Conservation (phyloP, 2,329 filamentous ascomycete genomes). For the Exophiala bonariae region DNA sequence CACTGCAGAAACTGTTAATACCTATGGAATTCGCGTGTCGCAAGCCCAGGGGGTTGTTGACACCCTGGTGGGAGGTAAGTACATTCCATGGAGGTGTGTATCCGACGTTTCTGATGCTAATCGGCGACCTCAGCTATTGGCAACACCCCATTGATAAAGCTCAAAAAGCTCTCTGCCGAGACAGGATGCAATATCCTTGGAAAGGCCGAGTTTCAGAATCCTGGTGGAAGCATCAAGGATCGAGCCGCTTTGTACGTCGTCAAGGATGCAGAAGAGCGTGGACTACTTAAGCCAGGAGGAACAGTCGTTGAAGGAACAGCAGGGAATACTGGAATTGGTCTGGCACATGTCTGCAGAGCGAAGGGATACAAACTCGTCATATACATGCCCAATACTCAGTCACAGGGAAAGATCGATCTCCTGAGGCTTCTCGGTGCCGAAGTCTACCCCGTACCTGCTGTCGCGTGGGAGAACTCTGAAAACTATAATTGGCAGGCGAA, state of each 20-base stretch:
- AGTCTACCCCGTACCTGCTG: conserved; percentile 92
- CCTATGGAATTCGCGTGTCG: conserved; percentile 71
- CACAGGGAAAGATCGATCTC: conserved; percentile 95
- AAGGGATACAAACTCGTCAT: conserved; percentile 94
- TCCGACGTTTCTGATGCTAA: not conserved
- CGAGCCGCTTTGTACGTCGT: conserved; percentile 93
- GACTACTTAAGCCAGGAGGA: conserved; percentile 78
- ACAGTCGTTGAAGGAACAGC: conserved; percentile 97
- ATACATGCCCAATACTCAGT: conserved; percentile 99
- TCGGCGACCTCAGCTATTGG: conserved; percentile 72
- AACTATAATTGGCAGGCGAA: conserved; percentile 98
- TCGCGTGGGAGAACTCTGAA: conserved; percentile 88
- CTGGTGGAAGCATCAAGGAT: conserved; percentile 94
- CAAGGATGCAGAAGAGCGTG: conserved; percentile 85
- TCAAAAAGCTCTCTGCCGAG: conserved; percentile 83
- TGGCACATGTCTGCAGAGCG: conserved; percentile 91
- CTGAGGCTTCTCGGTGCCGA: conserved; percentile 88
- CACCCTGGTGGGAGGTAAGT: conserved; percentile 76
- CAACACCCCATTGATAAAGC: conserved; percentile 89
- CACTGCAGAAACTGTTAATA: conserved; percentile 35
- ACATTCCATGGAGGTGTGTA: not conserved
- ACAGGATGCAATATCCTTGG: conserved; percentile 93
- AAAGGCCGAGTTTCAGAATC: conserved; percentile 99
- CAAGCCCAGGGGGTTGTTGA: conserved; percentile 76
- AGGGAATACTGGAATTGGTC: conserved; percentile 95